Conservation (phyloP, 768 basidiomycete species). For the Suillus placidus region DNA sequence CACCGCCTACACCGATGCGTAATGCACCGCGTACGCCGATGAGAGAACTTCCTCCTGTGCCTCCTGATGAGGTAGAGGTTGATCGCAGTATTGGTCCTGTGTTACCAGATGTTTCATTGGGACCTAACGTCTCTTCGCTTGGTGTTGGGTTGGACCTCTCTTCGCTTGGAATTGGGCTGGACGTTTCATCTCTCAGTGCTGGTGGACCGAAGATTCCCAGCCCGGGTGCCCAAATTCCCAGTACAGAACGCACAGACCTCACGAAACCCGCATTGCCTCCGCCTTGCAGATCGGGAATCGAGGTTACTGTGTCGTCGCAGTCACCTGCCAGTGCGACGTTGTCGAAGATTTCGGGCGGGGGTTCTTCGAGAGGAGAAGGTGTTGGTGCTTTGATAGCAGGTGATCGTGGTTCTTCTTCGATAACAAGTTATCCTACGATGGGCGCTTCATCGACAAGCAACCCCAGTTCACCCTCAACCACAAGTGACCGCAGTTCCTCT, state of each 20-base stretch:
- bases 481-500: constrained; percentile 15
- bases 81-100: not conserved
- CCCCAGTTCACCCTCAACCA: not conserved
- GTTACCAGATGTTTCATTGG: constrained; percentile 18
- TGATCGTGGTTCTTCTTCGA: constrained; percentile 18
- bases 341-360: not conserved
- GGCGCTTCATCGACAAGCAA: not conserved
- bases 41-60: not conserved
- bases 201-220: not conserved
- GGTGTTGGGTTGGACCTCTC: constrained; percentile 11
- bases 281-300: not conserved
- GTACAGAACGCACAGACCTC: not conserved
- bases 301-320: not conserved
- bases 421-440: not conserved
- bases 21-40: not conserved
- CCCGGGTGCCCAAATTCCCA: not conserved
- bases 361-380: not conserved
- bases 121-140: constrained; percentile 15
- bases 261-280: not conserved
- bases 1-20: not conserved
- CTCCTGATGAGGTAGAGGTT: not conserved
- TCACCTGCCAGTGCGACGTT: not conserved
- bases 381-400: not conserved
- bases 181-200: not conserved
- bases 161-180: not conserved